phyloP scores from a whole-genome alignment of 2,329 filamentous ascomycete species.

The Diaporthe capsici region DNA sequence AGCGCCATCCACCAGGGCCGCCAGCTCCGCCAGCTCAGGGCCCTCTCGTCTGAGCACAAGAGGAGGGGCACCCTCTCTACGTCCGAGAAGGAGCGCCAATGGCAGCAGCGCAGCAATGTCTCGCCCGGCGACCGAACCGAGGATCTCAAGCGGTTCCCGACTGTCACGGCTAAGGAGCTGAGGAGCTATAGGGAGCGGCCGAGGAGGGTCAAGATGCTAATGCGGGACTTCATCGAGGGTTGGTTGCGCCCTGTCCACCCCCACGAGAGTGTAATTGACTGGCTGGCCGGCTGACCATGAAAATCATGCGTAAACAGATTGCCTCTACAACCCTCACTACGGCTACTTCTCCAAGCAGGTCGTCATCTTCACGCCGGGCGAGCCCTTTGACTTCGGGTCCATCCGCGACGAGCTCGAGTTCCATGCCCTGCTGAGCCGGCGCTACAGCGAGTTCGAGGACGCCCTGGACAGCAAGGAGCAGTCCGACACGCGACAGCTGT shows the following conservation, averaged over 20 bases:
- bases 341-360: conserved; percentile 97
- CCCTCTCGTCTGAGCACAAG: conserved; percentile 43
- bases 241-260: conserved; percentile 44
- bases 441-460: conserved; percentile 94
- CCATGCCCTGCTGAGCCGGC: conserved; percentile 79
- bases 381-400: conserved; percentile 88
- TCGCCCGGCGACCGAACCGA: conserved; percentile 83
- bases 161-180: conserved; percentile 86
- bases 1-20: conserved; percentile 57
- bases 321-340: conserved; percentile 93
- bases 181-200: conserved; percentile 82
- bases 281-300: not conserved
- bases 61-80: conserved; percentile 47
- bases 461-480: conserved; percentile 82
- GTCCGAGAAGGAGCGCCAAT: conserved; percentile 74
- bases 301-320: conserved; percentile 70
- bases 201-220: conserved; percentile 93
- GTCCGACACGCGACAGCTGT: conserved; percentile 85
- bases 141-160: conserved; percentile 86
- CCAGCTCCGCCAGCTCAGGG: conserved; percentile 52
- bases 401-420: conserved; percentile 91
- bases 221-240: conserved; percentile 98
- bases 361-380: conserved; percentile 93
- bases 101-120: conserved; percentile 86
- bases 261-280: not conserved